Evolutionary conservation across 108 stramenopile genomes (phyloP).

Genomic region (Conticribra weissflogii): DNA sequence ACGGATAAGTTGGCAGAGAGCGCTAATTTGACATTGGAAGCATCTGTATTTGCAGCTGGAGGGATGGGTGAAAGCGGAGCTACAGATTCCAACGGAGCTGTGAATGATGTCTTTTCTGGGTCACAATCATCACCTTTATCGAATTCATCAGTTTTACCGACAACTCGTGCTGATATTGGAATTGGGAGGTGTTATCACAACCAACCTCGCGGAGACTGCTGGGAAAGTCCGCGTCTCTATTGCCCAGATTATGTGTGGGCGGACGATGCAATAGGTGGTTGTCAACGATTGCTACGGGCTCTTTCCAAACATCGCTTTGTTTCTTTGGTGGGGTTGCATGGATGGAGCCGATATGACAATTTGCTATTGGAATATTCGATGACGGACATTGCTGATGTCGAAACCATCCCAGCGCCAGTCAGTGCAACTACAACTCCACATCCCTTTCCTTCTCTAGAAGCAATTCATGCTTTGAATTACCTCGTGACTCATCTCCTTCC

Average conservation of each 20-base stretch:
- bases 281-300: conserved; percentile 64
- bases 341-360: conserved; percentile 34
- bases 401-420: conserved; percentile 24
- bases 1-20: conserved; percentile 75
- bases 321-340: conserved; percentile 29
- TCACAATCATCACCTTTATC: conserved; percentile 10
- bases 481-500: conserved; percentile 37
- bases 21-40: conserved; percentile 66
- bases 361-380: background rate
- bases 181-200: conserved; percentile 49
- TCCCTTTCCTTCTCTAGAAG: conserved; percentile 47
- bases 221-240: conserved; percentile 82
- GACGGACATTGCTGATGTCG: background rate
- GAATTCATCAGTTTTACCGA: conserved; percentile 2
- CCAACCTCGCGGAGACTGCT: conserved; percentile 74
- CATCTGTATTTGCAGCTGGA: conserved; percentile 13
- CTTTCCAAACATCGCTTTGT: conserved; percentile 73
- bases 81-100: background rate
- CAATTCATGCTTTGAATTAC: conserved; percentile 39
- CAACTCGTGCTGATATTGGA: conserved; percentile 27
- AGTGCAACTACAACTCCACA: conserved; percentile 43
- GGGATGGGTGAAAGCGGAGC: conserved; percentile 3
- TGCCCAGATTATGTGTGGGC: conserved; percentile 91
- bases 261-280: conserved; percentile 66
- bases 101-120: background rate